These are phyloP conservation scores for Colletotrichum filicis DNA, from an alignment of 2,329 filamentous ascomycete species.

Conservation along the genomic window DNA sequence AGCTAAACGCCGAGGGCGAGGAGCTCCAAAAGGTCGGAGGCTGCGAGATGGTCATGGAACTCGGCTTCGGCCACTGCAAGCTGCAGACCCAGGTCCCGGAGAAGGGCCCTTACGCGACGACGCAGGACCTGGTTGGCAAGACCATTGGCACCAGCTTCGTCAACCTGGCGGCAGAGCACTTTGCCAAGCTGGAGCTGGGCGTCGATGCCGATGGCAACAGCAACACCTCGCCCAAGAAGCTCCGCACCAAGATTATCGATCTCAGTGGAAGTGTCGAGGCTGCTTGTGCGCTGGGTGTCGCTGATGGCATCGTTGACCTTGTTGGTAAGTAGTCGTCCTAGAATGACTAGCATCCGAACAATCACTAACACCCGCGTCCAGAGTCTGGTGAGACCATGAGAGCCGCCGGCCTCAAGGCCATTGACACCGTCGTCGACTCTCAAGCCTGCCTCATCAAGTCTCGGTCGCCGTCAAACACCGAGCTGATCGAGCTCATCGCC, in stretches of 20 bases:
- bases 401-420: slow-evolving; percentile 91
- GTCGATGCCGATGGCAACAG: slow-evolving; percentile 53
- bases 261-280: slow-evolving; percentile 97
- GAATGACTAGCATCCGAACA: background rate
- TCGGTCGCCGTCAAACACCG: slow-evolving; percentile 80
- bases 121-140: slow-evolving; percentile 86
- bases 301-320: slow-evolving; percentile 96
- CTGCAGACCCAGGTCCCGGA: slow-evolving; percentile 97
- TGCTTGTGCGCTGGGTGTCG: slow-evolving; percentile 93
- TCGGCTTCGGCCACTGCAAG: slow-evolving; percentile 91
- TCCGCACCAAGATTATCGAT: slow-evolving; percentile 91
- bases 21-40: slow-evolving; percentile 65
- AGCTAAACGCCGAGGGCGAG: slow-evolving; percentile 53
- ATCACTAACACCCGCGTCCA: slow-evolving; percentile 46
- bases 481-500: slow-evolving; percentile 85
- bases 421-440: slow-evolving; percentile 91
- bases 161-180: slow-evolving; percentile 84
- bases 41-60: slow-evolving; percentile 88
- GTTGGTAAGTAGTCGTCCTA: slow-evolving; percentile 77
- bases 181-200: slow-evolving; percentile 77
- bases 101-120: slow-evolving; percentile 77
- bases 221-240: slow-evolving; percentile 55
- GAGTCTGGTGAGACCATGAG: slow-evolving; percentile 99
- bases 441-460: slow-evolving; percentile 94
- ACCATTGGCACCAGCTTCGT: slow-evolving; percentile 98